Evolutionary conservation across 78 protist genomes (phyloP).

Genomic region (Polysphondylium violaceum): DNA sequence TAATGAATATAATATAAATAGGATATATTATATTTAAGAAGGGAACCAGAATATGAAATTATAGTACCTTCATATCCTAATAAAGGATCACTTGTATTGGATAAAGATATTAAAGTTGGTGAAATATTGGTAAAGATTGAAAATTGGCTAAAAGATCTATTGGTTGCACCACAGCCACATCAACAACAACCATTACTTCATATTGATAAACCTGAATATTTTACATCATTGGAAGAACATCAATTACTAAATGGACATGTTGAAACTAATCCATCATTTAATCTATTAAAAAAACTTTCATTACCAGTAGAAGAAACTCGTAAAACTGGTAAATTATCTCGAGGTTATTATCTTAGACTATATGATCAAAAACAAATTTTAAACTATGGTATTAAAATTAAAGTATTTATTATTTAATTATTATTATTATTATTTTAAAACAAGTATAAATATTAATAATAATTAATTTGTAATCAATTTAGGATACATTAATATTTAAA

Average conservation of each 20-base stretch:
- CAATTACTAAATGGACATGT: conserved; percentile 47
- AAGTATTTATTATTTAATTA: conserved; percentile 11
- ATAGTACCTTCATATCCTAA: conserved; percentile 25
- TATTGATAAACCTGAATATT: conserved; percentile 35
- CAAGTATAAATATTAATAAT: not conserved
- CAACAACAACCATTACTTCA: conserved; percentile 5
- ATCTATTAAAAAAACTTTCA: conserved; percentile 43
- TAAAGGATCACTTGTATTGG: conserved; percentile 46
- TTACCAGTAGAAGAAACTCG: conserved; percentile 24
- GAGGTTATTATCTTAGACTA: conserved; percentile 64
- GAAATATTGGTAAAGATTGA: conserved; percentile 35
- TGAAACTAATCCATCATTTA: conserved; percentile 11
- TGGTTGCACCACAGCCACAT: not conserved
- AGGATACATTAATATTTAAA: conserved; percentile 75
- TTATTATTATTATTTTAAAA: not conserved
- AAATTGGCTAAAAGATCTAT: conserved; percentile 32
- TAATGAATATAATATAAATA: not conserved
- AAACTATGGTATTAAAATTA: conserved; percentile 77
- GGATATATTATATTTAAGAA: conserved; percentile 62
- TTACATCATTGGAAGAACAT: conserved; percentile 47
- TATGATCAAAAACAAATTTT: conserved; percentile 62
- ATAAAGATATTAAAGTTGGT: conserved; percentile 63
- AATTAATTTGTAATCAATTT: not conserved
- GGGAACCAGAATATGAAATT: conserved; percentile 74
- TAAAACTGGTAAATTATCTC: conserved; percentile 12